Percentiles rank a stretch among this genome's conserved stretches.
These are phyloP conservation scores for Blastomyces silverae DNA, from an alignment of 2,329 filamentous ascomycete genomes.

Conservation along the genomic window DNA sequence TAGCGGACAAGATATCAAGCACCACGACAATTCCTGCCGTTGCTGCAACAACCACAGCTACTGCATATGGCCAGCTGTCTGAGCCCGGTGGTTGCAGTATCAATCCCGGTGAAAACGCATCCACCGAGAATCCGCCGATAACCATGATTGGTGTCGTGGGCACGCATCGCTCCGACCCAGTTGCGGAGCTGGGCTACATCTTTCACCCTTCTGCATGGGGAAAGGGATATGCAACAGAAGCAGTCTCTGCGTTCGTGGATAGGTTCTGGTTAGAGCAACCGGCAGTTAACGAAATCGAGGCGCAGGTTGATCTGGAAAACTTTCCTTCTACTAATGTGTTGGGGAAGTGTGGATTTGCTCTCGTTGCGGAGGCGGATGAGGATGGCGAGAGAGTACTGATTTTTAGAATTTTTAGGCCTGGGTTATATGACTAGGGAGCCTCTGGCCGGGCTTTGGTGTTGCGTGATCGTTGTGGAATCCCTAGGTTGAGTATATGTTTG, in stretches of 20 bases:
- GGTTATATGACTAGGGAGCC: not conserved
- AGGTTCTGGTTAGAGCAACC: not conserved
- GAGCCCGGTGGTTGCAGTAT: not conserved
- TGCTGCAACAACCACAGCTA: not conserved
- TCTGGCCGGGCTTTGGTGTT: not conserved
- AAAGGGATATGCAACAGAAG: constrained; percentile 6
- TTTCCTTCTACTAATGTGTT: not conserved
- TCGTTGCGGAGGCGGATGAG: not conserved
- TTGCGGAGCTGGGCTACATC: constrained; percentile 5
- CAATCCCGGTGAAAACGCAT: not conserved
- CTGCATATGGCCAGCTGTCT: not conserved
- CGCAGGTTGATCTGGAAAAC: not conserved
- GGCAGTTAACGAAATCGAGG: not conserved
- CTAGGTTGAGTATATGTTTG: not conserved
- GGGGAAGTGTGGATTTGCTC: not conserved
- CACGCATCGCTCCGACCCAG: not conserved
- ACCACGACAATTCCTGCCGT: not conserved
- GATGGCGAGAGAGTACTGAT: not conserved
- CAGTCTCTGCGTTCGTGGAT: not conserved
- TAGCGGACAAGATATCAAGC: not conserved
- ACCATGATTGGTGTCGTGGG: not conserved
- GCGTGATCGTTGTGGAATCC: not conserved
- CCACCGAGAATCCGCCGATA: not conserved
- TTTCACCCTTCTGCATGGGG: not conserved
- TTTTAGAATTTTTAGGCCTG: not conserved